These are phyloP conservation scores for Mucor lusitanicus DNA, from an alignment of 371 early-diverging fungal genomes.

Conservation along the genomic window DNA sequence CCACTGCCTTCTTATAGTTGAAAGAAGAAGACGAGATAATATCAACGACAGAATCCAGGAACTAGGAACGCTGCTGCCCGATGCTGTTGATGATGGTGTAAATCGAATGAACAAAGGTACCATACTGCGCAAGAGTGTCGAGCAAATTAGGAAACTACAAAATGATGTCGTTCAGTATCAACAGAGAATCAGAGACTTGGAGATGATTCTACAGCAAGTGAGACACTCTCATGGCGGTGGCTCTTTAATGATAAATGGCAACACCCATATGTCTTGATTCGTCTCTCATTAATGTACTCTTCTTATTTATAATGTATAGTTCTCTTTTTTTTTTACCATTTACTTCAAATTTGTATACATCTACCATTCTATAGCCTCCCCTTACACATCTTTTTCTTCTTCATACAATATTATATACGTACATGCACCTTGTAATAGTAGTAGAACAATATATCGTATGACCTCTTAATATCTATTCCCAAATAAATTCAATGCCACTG, in stretches of 20 bases:
- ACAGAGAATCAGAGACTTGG: constrained; percentile 72
- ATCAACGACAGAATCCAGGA: constrained; percentile 97
- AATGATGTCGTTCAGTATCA: constrained; percentile 61
- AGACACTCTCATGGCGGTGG: constrained; percentile 5
- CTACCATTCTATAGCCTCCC: background rate
- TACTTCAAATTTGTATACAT: background rate
- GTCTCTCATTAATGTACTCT: too few relatives aligned
- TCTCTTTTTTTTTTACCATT: background rate
- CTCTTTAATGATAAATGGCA: background rate
- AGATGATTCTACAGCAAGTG: constrained; percentile 40
- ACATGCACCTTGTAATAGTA: background rate
- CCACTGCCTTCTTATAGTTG: constrained; percentile 54
- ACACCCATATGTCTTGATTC: background rate
- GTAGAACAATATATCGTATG: background rate
- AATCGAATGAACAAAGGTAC: constrained; percentile 84
- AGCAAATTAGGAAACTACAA: constrained; percentile 81
- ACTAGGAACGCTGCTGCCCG: constrained; percentile 82
- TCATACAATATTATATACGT: background rate
- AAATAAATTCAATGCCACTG: background rate
- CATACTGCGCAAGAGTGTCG: constrained; percentile 87
- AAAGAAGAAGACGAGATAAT: constrained; percentile 92
- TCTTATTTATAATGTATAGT: background rate
- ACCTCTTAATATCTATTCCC: background rate
- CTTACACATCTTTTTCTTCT: background rate
- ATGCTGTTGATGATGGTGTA: constrained; percentile 56